phyloP scores from a whole-genome alignment of 345 rosid species.

The Populus tremula region DNA sequence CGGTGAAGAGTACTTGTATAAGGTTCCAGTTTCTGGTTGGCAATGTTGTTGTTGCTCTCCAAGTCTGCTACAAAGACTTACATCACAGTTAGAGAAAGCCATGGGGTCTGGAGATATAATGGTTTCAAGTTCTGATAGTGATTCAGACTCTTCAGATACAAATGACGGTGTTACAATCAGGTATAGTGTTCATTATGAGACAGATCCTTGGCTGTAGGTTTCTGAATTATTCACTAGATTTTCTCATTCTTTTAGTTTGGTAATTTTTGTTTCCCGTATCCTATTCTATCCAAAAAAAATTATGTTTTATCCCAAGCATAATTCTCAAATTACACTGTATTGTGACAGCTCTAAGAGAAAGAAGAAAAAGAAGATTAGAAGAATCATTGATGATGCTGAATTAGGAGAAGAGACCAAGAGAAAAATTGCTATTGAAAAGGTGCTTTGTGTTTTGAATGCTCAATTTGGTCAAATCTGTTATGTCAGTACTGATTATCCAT shows the following conservation, averaged over 20 bases:
- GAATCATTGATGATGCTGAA: conserved; percentile 97
- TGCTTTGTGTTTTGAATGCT: conserved; percentile 15
- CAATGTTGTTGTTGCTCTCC: conserved; percentile 84
- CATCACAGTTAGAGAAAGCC: conserved; percentile 69
- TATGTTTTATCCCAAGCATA: conserved; percentile 17
- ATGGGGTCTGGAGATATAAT: conserved; percentile 38
- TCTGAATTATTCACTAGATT: not conserved
- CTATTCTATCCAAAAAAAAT: not conserved
- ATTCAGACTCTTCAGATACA: conserved; percentile 64
- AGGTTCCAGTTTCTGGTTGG: conserved; percentile 71
- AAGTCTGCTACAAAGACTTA: conserved; percentile 60
- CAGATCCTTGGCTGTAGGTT: not conserved
- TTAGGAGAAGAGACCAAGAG: conserved; percentile 95
- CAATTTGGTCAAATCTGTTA: conserved; percentile 13
- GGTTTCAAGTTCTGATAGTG: conserved; percentile 60
- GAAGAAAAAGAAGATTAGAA: conserved; percentile 77
- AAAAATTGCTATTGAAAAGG: conserved; percentile 98
- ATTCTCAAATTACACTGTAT: conserved; percentile 20
- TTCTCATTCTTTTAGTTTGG: not conserved
- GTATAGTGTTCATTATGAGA: conserved; percentile 27
- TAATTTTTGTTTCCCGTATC: not conserved
- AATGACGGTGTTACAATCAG: conserved; percentile 47
- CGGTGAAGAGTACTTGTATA: conserved; percentile 64
- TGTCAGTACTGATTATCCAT: conserved; percentile 18
- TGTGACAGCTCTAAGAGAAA: conserved; percentile 58